These are phyloP conservation scores for Fraxinus pennsylvanica DNA, from an alignment of 257 asterid genomes.

Conservation along the genomic window DNA sequence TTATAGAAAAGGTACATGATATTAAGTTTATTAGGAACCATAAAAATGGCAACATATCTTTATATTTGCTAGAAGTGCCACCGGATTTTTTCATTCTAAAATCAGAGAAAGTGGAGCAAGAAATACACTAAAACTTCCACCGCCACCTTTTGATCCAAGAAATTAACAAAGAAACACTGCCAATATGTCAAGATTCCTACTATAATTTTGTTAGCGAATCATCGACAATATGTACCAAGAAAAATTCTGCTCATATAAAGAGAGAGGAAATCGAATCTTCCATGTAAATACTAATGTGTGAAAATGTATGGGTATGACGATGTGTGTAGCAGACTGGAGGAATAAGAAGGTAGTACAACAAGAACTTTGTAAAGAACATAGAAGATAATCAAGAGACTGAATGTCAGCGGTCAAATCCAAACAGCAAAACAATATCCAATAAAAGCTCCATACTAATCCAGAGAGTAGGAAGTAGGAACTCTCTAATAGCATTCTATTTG, in stretches of 20 bases:
- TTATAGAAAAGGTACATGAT: not conserved
- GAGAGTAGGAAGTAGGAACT: not conserved
- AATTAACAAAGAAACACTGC: not conserved
- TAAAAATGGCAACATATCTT: not conserved
- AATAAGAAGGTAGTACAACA: not conserved
- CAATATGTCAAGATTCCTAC: not conserved
- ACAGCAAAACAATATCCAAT: not conserved
- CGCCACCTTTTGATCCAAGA: not conserved
- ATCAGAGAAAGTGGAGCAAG: not conserved
- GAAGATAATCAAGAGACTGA: not conserved
- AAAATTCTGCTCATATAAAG: not conserved
- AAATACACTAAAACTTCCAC: not conserved
- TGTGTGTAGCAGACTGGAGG: not conserved
- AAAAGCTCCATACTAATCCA: not conserved
- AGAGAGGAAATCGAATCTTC: not conserved
- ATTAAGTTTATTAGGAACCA: not conserved
- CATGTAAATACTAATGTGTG: not conserved
- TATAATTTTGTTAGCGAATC: not conserved
- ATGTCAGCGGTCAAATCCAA: constrained; percentile 7
- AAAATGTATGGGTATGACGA: not conserved
- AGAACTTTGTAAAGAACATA: not conserved
- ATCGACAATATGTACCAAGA: not conserved
- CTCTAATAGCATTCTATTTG: not conserved
- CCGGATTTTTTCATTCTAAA: not conserved
- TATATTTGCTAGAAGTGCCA: not conserved